A percentile compares a stretch with the other conserved stretches of the same genome.
These are phyloP conservation scores for Jackrogersella multiformis DNA, from an alignment of 495 filamentous ascomycete genomes.

Conservation along the genomic window DNA sequence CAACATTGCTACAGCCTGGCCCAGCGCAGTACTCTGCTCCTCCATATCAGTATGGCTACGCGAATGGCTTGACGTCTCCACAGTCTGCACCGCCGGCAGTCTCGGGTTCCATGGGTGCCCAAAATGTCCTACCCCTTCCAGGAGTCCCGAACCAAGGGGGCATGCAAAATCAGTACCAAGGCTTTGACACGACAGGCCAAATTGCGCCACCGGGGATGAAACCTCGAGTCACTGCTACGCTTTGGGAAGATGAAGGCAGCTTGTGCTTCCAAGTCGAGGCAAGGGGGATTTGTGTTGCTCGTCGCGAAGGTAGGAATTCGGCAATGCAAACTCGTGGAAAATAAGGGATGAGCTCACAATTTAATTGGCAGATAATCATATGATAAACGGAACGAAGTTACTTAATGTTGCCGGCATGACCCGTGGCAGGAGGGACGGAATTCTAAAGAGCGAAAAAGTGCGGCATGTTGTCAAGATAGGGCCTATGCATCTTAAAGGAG, in stretches of 20 bases:
- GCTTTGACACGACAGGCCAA: constrained; percentile 91
- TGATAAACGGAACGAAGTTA: constrained; percentile 99
- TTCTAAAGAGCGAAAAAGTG: constrained; percentile 96
- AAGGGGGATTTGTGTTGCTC: constrained; percentile 93
- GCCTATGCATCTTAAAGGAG: constrained; percentile 98
- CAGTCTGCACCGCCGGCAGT: constrained; percentile 73
- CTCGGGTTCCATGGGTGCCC: constrained; percentile 71
- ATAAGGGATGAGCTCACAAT: constrained; percentile 31
- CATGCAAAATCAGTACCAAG: constrained; percentile 65
- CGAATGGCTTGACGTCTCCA: constrained; percentile 78
- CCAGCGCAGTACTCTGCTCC: constrained; percentile 72
- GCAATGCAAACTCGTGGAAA: background rate
- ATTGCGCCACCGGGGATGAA: constrained; percentile 95
- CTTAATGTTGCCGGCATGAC: constrained; percentile 99
- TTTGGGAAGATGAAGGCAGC: constrained; percentile 99
- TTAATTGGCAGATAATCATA: constrained; percentile 82
- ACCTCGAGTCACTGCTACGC: constrained; percentile 93
- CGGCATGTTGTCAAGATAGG: constrained; percentile 98
- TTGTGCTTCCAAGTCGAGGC: constrained; percentile 98
- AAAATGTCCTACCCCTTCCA: constrained; percentile 73
- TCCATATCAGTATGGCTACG: constrained; percentile 77
- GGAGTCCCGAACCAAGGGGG: constrained; percentile 60
- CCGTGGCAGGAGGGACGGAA: constrained; percentile 91
- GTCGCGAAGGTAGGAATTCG: constrained; percentile 81
- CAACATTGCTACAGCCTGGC: constrained; percentile 82